Conservation (phyloP, 768 basidiomycete species). For the Lyophyllum semitale region DNA sequence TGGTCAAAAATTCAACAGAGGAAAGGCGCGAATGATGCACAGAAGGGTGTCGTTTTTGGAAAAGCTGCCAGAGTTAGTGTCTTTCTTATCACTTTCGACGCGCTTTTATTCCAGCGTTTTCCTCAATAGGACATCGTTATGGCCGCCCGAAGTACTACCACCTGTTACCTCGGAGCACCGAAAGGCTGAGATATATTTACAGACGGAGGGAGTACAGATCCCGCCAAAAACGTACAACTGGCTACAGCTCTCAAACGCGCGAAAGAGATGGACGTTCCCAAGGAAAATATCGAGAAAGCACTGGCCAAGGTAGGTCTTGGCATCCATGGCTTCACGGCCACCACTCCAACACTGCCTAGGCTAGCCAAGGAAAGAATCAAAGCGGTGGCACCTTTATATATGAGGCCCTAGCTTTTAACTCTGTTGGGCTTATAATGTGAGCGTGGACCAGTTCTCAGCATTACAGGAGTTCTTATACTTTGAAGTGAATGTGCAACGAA, state of each 20-base stretch:
- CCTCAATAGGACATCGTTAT: conserved; percentile 55
- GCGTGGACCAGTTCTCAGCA: conserved; percentile 19
- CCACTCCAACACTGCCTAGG: conserved; percentile 30
- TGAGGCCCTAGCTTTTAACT: conserved; percentile 59
- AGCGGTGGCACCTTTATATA: conserved; percentile 54
- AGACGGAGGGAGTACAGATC: conserved; percentile 62
- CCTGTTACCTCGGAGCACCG: not conserved
- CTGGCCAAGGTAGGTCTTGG: conserved; percentile 47
- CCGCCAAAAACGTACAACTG: conserved; percentile 53
- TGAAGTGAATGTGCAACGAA: conserved; percentile 62
- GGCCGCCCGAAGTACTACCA: conserved; percentile 57
- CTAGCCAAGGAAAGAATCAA: conserved; percentile 46
- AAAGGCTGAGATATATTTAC: conserved; percentile 9
- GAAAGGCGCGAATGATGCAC: conserved; percentile 65
- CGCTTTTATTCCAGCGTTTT: not conserved
- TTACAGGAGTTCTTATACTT: not conserved
- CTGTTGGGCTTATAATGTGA: conserved; percentile 68
- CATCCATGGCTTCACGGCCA: not conserved
- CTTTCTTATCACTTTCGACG: not conserved
- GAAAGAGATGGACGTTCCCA: conserved; percentile 62
- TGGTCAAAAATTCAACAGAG: conserved; percentile 80
- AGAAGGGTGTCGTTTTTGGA: conserved; percentile 59
- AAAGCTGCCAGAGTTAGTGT: conserved; percentile 54
- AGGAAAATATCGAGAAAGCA: conserved; percentile 67
- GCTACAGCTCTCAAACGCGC: conserved; percentile 56